A percentile compares a stretch with the other conserved stretches of the same genome.
phyloP scores from a whole-genome alignment of 257 asterid species.

The Henckelia pumila region DNA sequence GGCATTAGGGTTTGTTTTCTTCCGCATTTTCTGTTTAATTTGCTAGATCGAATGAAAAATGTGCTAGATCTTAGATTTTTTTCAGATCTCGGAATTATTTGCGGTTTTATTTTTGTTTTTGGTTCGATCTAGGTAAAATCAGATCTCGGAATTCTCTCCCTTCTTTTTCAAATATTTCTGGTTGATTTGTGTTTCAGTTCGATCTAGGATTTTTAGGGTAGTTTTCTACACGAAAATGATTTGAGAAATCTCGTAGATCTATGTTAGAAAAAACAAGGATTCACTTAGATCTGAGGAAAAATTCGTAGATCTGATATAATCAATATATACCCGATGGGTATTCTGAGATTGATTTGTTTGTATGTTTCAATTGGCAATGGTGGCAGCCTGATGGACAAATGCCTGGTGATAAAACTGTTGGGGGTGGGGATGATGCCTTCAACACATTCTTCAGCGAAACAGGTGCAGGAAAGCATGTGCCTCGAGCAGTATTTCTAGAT shows the following conservation, averaged over 20 bases:
- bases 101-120: too few species aligned
- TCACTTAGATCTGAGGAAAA: too few species aligned
- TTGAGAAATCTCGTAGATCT: neutral
- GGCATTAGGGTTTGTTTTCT: conserved; percentile 48
- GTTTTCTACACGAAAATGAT: neutral
- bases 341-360: neutral
- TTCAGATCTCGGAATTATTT: conserved; percentile 16
- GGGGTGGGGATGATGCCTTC: conserved; percentile 96
- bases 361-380: neutral
- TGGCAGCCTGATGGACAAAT: conserved; percentile 90
- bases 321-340: neutral
- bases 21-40: neutral
- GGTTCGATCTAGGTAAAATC: neutral
- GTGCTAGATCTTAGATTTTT: neutral
- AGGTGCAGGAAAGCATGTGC: conserved; percentile 96
- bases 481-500: conserved; percentile 90
- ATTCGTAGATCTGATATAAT: neutral
- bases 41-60: neutral
- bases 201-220: neutral
- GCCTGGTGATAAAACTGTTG: conserved; percentile 81
- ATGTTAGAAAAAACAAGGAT: too few species aligned
- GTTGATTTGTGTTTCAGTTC: neutral
- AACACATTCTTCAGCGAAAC: conserved; percentile 94
- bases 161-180: too few species aligned
- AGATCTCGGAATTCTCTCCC: conserved; percentile 13